These are phyloP conservation scores for Wallacemonas sp. DNA, from an alignment of 208 protist species.

Conservation along the genomic window DNA sequence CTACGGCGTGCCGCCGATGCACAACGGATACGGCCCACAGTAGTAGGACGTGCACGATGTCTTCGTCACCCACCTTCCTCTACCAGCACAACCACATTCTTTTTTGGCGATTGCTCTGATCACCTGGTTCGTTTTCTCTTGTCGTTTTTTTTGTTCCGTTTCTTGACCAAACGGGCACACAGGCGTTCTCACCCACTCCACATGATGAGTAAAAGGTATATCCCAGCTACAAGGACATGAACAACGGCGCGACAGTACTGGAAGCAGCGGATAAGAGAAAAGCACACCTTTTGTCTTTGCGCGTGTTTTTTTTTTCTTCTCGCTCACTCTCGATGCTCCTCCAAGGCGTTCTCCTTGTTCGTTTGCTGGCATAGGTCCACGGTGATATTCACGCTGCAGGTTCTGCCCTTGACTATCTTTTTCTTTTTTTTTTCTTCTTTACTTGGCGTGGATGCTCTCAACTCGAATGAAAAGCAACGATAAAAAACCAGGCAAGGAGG, in stretches of 20 bases:
- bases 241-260: too few species aligned
- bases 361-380: not conserved
- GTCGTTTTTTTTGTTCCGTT: conserved; percentile 14
- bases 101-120: too few species aligned
- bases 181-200: too few species aligned
- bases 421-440: conserved; percentile 9
- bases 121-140: too few species aligned
- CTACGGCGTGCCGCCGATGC: conserved; percentile 1
- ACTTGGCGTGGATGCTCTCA: too few species aligned
- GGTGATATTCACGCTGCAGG: not conserved
- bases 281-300: not conserved
- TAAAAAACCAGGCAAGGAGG: too few species aligned
- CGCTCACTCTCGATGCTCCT: too few species aligned
- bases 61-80: too few species aligned
- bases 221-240: too few species aligned
- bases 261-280: not conserved
- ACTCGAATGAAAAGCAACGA: too few species aligned
- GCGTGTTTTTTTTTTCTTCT: conserved; percentile 25
- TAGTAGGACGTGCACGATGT: not conserved
- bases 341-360: not conserved
- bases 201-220: too few species aligned
- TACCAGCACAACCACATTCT: too few species aligned
- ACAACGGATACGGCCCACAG: not conserved
- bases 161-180: not conserved
- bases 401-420: not conserved